Evolutionary conservation across 139 green algal genomes (phyloP).

Genomic region (Closterium sp.): DNA sequence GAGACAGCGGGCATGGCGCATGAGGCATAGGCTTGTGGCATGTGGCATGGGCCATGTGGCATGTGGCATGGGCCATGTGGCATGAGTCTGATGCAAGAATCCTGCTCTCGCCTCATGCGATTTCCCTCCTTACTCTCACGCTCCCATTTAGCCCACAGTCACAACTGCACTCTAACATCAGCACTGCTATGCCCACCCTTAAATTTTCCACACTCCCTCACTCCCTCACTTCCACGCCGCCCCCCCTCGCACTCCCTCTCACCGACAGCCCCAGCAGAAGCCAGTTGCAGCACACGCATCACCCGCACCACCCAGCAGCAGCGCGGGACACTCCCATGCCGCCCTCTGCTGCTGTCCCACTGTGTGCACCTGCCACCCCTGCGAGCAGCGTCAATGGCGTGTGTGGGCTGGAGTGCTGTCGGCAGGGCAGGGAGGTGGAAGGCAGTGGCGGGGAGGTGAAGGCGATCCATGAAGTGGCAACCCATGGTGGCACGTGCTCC

Average conservation of each 20-base stretch:
- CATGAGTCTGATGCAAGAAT: not conserved
- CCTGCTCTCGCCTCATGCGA: not conserved
- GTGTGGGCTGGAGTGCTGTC: not conserved
- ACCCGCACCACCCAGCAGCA: not conserved
- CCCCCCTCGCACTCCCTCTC: not conserved
- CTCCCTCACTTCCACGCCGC: not conserved
- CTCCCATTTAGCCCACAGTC: not conserved
- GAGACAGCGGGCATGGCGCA: not conserved
- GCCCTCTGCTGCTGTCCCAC: not conserved
- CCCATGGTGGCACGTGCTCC: not conserved
- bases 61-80: not conserved
- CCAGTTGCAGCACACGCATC: not conserved
- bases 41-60: too few relatives aligned
- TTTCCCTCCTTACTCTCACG: not conserved
- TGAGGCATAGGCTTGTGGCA: too few relatives aligned
- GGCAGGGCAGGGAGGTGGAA: not conserved
- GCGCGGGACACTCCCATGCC: not conserved
- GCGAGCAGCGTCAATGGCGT: not conserved
- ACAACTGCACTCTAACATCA: not conserved
- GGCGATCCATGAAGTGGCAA: too few relatives aligned
- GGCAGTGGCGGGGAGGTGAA: too few relatives aligned
- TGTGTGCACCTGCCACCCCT: not conserved
- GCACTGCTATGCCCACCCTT: not conserved
- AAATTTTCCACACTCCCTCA: not conserved
- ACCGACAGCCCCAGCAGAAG: not conserved